phyloP scores from a whole-genome alignment of 2,329 filamentous ascomycete species.

The Zymoseptoria crescenta region DNA sequence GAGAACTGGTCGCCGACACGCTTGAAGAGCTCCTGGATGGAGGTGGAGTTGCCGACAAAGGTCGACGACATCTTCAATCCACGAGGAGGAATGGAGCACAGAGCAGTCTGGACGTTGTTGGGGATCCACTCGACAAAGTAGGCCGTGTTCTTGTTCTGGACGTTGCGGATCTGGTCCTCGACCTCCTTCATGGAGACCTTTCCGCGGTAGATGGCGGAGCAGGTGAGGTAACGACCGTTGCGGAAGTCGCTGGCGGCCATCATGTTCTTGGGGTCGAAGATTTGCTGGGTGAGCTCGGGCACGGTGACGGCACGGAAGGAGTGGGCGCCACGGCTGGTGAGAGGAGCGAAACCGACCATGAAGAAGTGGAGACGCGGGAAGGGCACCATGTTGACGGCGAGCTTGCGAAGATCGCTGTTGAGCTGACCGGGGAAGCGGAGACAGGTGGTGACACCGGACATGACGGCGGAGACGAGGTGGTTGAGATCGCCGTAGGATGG shows the following conservation, averaged over 20 bases:
- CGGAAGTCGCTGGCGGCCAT: conserved; percentile 99
- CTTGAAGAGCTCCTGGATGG: conserved; percentile 99
- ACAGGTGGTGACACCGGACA: conserved; percentile 98
- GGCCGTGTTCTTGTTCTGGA: conserved; percentile 98
- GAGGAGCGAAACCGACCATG: conserved; percentile 99
- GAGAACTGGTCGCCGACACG: conserved; percentile 99
- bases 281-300: conserved; percentile 98
- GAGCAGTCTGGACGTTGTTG: conserved; percentile 99
- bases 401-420: conserved; percentile 98
- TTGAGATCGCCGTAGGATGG: conserved; percentile 98
- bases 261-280: conserved; percentile 99
- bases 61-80: conserved; percentile 99
- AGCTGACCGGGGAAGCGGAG: conserved; percentile 99
- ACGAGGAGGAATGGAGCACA: conserved; percentile 96
- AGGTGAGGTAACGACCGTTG: conserved; percentile 98
- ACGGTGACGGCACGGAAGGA: conserved; percentile 97
- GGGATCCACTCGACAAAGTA: conserved; percentile 99
- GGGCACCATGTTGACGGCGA: conserved; percentile 99
- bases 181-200: conserved; percentile 99
- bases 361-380: conserved; percentile 99
- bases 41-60: conserved; percentile 98
- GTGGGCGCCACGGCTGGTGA: conserved; percentile 85
- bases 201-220: conserved; percentile 99
- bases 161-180: conserved; percentile 99
- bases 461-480: conserved; percentile 98